These are phyloP conservation scores for Teunomyces barrocoloradensis DNA, from an alignment of 805 yeast species.

Conservation along the genomic window DNA sequence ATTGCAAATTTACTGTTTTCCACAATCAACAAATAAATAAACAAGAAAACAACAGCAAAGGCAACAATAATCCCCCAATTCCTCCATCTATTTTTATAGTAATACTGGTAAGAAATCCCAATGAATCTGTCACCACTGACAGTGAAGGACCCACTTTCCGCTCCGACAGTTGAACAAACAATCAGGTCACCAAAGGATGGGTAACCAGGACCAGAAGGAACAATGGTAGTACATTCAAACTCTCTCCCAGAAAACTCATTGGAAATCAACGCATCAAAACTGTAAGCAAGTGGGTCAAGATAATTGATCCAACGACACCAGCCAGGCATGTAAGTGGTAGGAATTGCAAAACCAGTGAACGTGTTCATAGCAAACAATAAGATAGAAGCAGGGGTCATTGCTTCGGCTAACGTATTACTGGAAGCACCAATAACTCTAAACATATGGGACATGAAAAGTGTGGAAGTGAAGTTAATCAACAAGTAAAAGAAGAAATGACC, in stretches of 20 bases:
- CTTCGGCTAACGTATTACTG: conserved; percentile 42
- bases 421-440: conserved; percentile 19
- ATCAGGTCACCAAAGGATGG: conserved; percentile 10
- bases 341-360: conserved; percentile 59
- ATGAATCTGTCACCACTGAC: conserved; percentile 32
- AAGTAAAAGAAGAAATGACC: conserved; percentile 26
- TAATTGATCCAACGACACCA: conserved; percentile 69
- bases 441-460: conserved; percentile 37
- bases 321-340: conserved; percentile 53
- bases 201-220: conserved; percentile 45
- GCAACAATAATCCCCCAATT: conserved; percentile 37
- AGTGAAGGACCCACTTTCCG: conserved; percentile 15
- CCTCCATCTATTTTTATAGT: conserved; percentile 29
- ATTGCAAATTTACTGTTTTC: conserved; percentile 41
- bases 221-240: conserved; percentile 45
- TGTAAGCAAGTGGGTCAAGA: conserved; percentile 55
- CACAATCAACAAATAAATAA: conserved; percentile 48
- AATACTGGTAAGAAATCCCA: conserved; percentile 41
- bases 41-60: conserved; percentile 53
- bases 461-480: conserved; percentile 16
- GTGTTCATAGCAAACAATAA: conserved; percentile 47
- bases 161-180: conserved; percentile 22
- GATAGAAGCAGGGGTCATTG: conserved; percentile 59
- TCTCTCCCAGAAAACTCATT: conserved; percentile 52
- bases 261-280: conserved; percentile 55